These are phyloP conservation scores for Trichothecium sympodiale DNA, from an alignment of 2,329 filamentous ascomycete genomes.

Conservation along the genomic window DNA sequence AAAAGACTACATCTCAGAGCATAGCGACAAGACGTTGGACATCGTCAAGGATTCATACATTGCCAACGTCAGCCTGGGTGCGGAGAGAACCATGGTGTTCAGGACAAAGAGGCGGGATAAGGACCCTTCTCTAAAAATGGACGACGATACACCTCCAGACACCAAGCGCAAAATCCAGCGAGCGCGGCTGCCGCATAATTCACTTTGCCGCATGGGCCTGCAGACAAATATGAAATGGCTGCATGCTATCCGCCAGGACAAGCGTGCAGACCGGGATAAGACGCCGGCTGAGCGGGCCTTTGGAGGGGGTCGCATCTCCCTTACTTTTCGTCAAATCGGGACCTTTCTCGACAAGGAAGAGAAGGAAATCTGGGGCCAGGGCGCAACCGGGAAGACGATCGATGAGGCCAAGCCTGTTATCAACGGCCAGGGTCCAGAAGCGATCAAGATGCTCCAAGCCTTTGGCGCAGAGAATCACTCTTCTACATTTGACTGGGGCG, in stretches of 20 bases:
- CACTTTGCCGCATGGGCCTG: slow-evolving; percentile 72
- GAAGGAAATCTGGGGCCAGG: slow-evolving; percentile 79
- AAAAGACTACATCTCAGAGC: slow-evolving; percentile 87
- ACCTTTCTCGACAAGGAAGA: slow-evolving; percentile 65
- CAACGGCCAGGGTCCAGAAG: slow-evolving; percentile 57
- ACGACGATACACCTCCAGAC: slow-evolving; percentile 6
- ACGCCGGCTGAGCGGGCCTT: slow-evolving; percentile 59
- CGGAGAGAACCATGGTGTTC: slow-evolving; percentile 80
- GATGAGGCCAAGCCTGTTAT: slow-evolving; percentile 51
- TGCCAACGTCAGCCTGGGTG: slow-evolving; percentile 88
- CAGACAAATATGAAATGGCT: slow-evolving; percentile 78
- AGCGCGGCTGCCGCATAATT: slow-evolving; percentile 74
- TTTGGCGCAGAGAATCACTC: slow-evolving; percentile 81
- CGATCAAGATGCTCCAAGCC: slow-evolving; percentile 58
- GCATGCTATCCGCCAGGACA: slow-evolving; percentile 85
- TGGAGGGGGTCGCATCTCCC: slow-evolving; percentile 68
- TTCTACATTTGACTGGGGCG: slow-evolving; percentile 62
- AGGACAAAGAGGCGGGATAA: slow-evolving; percentile 61
- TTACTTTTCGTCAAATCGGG: slow-evolving; percentile 83
- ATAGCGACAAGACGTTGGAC: slow-evolving; percentile 93
- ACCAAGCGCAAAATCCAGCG: slow-evolving; percentile 49
- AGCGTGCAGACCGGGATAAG: slow-evolving; percentile 59
- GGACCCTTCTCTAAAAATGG: slow-evolving; percentile 17
- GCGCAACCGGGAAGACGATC: slow-evolving; percentile 59
- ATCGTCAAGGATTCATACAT: slow-evolving; percentile 73